Evolutionary conservation across 441 rosid genomes (phyloP).

Genomic region (Codiaeum variegatum): DNA sequence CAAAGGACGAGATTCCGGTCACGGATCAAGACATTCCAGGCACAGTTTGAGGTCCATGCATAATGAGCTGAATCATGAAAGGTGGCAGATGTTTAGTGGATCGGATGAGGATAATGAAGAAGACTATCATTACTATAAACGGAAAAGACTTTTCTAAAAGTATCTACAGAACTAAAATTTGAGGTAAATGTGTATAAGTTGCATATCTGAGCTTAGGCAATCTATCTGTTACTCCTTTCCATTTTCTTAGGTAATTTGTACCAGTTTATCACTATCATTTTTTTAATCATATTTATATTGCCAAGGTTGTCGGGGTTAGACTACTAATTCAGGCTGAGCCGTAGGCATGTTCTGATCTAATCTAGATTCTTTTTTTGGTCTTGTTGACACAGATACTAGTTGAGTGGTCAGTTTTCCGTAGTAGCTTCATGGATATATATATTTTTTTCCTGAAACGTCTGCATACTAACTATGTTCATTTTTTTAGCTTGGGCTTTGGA

Average conservation of each 20-base stretch:
- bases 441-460: constrained; percentile 19
- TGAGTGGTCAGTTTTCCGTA: constrained; percentile 30
- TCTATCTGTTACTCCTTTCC: constrained; percentile 27
- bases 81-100: constrained; percentile 42
- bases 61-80: constrained; percentile 29
- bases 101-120: constrained; percentile 28
- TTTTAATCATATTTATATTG: constrained; percentile 4
- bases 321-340: constrained; percentile 18
- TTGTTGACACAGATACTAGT: constrained; percentile 42
- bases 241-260: constrained; percentile 30
- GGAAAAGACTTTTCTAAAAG: constrained; percentile 28
- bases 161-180: constrained; percentile 26
- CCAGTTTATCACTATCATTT: constrained; percentile 19
- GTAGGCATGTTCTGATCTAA: constrained; percentile 23
- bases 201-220: constrained; percentile 28
- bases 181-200: constrained; percentile 47
- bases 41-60: constrained; percentile 20
- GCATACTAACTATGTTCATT: constrained; percentile 28
- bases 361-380: constrained; percentile 33
- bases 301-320: constrained; percentile 18
- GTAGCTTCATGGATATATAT: constrained; percentile 34
- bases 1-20: constrained; percentile 20
- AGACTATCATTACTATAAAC: constrained; percentile 17
- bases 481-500: constrained; percentile 37
- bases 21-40: constrained; percentile 28